phyloP scores from a whole-genome alignment of 257 asterid genomes.

The Ocimum tenuiflorum region DNA sequence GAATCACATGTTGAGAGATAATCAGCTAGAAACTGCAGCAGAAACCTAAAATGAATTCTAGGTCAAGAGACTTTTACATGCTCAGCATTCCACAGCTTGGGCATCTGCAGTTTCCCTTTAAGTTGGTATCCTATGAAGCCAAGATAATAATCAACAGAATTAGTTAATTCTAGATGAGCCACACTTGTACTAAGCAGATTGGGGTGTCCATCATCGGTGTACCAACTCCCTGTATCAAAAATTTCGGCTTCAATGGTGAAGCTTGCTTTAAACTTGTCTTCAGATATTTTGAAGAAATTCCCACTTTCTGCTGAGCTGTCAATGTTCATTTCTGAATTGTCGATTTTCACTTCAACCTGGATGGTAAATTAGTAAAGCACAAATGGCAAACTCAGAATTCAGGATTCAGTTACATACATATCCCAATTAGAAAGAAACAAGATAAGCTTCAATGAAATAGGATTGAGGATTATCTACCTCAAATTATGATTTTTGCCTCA shows the following conservation, averaged over 20 bases:
- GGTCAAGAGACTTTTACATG: slow-evolving; percentile 41
- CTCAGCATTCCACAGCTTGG: slow-evolving; percentile 93
- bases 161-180: slow-evolving; percentile 43
- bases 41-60: slow-evolving; percentile 7
- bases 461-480: not conserved
- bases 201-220: slow-evolving; percentile 29
- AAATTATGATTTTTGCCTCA: not conserved
- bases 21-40: not conserved
- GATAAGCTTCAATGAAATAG: slow-evolving; percentile 8
- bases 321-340: slow-evolving; percentile 40
- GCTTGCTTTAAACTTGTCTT: slow-evolving; percentile 38
- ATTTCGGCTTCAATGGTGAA: slow-evolving; percentile 77
- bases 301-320: slow-evolving; percentile 45
- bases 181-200: slow-evolving; percentile 50
- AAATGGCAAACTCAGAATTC: not conserved
- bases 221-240: slow-evolving; percentile 54
- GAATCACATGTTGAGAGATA: not conserved
- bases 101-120: slow-evolving; percentile 57
- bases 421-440: not conserved
- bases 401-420: not conserved
- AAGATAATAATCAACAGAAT: slow-evolving; percentile 44
- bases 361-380: slow-evolving; percentile 14
- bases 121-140: slow-evolving; percentile 79
- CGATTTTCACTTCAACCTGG: slow-evolving; percentile 86
- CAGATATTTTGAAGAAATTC: slow-evolving; percentile 35